Percentiles rank a stretch among this genome's conserved stretches.
These are phyloP conservation scores for Pichia cabralensis DNA, from an alignment of 805 yeast species.

Conservation along the genomic window DNA sequence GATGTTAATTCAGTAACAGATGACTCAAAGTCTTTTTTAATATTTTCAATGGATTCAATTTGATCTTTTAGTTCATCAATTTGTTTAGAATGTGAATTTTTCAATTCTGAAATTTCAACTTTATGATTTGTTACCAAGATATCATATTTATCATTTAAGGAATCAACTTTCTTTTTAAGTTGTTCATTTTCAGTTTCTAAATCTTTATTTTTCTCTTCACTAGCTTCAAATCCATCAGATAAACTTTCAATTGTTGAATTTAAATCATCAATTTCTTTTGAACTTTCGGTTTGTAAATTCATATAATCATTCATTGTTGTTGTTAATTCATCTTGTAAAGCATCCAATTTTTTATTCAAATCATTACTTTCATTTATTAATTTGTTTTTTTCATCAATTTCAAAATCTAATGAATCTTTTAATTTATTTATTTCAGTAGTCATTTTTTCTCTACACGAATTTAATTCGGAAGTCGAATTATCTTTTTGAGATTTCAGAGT, in stretches of 20 bases:
- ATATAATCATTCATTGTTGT: constrained; percentile 15
- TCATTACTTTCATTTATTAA: constrained; percentile 13
- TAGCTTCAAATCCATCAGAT: constrained; percentile 11
- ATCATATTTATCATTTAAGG: background rate
- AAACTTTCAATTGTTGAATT: constrained; percentile 26
- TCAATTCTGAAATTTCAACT: constrained; percentile 1
- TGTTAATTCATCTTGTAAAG: constrained; percentile 15
- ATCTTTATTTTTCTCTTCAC: constrained; percentile 7
- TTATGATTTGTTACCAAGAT: background rate
- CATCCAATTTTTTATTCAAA: constrained; percentile 6
- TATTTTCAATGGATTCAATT: background rate
- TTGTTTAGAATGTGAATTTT: background rate
- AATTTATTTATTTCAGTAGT: background rate
- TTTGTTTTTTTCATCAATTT: constrained; percentile 12
- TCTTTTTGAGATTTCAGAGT: constrained; percentile 19
- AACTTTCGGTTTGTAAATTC: constrained; percentile 14
- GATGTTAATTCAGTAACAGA: too few relatives aligned
- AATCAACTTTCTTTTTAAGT: constrained; percentile 3
- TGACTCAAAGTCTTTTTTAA: too few relatives aligned
- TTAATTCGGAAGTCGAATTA: constrained; percentile 10
- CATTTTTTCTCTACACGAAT: constrained; percentile 5
- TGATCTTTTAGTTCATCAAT: background rate
- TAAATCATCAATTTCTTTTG: constrained; percentile 19
- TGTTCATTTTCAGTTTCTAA: constrained; percentile 5
- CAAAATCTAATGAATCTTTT: background rate